Percentiles rank a stretch among this genome's conserved stretches.
phyloP scores from a whole-genome alignment of 495 filamentous ascomycete genomes.

The Penicillium ochrochloron region DNA sequence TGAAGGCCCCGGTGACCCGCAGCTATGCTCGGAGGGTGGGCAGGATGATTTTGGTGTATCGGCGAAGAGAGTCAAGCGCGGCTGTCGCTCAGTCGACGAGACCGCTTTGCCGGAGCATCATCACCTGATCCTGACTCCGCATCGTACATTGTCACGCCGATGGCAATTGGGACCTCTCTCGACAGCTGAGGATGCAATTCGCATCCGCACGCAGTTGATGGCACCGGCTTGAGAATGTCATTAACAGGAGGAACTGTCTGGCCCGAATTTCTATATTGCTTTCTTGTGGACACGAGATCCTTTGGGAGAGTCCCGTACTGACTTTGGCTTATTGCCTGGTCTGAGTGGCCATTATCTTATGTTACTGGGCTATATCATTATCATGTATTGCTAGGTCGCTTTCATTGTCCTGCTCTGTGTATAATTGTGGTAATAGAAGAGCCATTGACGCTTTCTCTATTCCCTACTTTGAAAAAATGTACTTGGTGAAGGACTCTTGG shows the following conservation, averaged over 20 bases:
- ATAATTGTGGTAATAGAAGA: neutral
- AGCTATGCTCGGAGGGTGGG: neutral
- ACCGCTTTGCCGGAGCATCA: neutral
- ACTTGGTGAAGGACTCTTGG: neutral
- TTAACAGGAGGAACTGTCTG: neutral
- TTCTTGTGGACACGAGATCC: neutral
- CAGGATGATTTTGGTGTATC: neutral
- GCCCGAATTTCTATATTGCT: neutral
- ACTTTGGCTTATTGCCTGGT: no score
- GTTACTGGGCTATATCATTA: neutral
- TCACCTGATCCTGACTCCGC: neutral
- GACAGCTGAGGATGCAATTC: slow-evolving; percentile 1
- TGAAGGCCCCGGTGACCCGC: neutral
- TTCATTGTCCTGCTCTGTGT: neutral
- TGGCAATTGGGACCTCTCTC: neutral
- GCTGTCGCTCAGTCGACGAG: slow-evolving; percentile 1
- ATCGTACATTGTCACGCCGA: neutral
- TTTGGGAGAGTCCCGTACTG: neutral
- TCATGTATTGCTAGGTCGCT: neutral
- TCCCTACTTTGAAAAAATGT: neutral
- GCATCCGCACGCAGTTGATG: neutral
- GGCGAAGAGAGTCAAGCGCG: neutral
- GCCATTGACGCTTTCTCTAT: neutral
- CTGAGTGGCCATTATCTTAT: no score
- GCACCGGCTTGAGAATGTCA: neutral